Evolutionary conservation across 306 rosid genomes (phyloP).

Genomic region (Morella rubra): DNA sequence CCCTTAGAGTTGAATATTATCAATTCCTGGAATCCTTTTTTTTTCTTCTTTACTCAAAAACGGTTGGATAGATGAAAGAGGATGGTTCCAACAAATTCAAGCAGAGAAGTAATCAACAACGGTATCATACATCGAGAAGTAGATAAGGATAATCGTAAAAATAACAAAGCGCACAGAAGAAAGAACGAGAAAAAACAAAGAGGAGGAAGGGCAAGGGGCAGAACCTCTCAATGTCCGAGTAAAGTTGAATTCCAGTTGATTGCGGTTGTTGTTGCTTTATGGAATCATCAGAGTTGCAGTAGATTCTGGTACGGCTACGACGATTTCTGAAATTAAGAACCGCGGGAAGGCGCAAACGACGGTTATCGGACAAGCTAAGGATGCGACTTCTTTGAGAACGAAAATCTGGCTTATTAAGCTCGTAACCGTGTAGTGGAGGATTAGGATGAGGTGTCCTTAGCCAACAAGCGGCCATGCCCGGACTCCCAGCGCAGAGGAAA

Average conservation of each 20-base stretch:
- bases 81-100: no score
- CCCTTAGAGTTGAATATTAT: no score
- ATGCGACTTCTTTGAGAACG: conserved; percentile 20
- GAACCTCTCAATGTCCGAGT: conserved; percentile 82
- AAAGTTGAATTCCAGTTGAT: conserved; percentile 67
- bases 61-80: no score
- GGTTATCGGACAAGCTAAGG: conserved; percentile 5
- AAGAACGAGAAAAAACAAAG: no score
- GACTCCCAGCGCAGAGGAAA: not conserved
- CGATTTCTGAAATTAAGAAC: not conserved
- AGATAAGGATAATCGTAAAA: no score
- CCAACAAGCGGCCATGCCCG: conserved; percentile 38
- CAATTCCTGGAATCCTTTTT: no score
- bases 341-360: conserved; percentile 1
- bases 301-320: conserved; percentile 29
- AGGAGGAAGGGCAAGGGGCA: not conserved
- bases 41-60: no score
- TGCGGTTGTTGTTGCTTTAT: conserved; percentile 28
- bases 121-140: no score
- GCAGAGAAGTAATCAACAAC: no score
- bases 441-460: conserved; percentile 27
- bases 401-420: not conserved
- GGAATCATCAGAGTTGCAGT: conserved; percentile 37
- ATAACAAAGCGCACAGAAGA: no score
- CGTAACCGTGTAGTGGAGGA: conserved; percentile 10